Percentiles rank a stretch among this genome's conserved stretches.
These are phyloP conservation scores for Phytopythium litorale DNA, from an alignment of 352 stramenopile species.

Conservation along the genomic window DNA sequence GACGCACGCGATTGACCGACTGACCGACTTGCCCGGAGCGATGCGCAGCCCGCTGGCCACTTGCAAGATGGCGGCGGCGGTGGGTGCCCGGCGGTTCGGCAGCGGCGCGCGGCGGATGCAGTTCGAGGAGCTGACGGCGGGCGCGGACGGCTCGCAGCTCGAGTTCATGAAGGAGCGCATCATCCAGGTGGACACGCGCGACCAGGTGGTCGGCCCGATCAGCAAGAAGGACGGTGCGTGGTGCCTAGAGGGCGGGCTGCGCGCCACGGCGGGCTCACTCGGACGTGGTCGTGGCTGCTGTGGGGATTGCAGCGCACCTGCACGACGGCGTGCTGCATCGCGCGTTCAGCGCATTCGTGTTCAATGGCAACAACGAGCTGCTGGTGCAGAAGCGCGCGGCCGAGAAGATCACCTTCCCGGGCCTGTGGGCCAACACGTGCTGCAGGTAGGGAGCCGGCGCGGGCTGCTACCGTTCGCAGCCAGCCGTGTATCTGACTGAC, in stretches of 20 bases:
- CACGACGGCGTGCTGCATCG: conserved; percentile 77
- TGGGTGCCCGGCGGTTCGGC: conserved; percentile 7
- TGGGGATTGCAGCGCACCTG: conserved; percentile 44
- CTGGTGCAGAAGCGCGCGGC: conserved; percentile 90
- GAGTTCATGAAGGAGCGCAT: conserved; percentile 90
- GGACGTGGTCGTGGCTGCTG: not conserved
- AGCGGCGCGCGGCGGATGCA: conserved; percentile 18
- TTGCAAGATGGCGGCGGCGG: not conserved
- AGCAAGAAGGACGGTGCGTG: conserved; percentile 81
- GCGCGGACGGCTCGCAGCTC: conserved; percentile 74
- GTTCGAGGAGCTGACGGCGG: conserved; percentile 65
- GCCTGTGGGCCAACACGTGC: conserved; percentile 99
- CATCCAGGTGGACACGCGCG: conserved; percentile 85
- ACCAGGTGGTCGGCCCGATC: conserved; percentile 75
- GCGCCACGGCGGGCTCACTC: not conserved
- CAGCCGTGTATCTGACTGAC: not conserved
- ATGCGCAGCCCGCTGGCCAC: not conserved
- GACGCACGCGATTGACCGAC: not conserved
- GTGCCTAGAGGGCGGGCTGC: not conserved
- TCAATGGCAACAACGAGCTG: conserved; percentile 83
- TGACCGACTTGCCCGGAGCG: not conserved
- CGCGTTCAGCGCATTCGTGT: conserved; percentile 86
- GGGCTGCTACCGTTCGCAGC: not conserved
- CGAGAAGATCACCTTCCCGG: conserved; percentile 99
- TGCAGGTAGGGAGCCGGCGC: conserved; percentile 71